Percentiles rank a stretch among this genome's conserved stretches.
Conservation (phyloP, 371 early-diverging fungal species). For the Mucor irregularis region DNA sequence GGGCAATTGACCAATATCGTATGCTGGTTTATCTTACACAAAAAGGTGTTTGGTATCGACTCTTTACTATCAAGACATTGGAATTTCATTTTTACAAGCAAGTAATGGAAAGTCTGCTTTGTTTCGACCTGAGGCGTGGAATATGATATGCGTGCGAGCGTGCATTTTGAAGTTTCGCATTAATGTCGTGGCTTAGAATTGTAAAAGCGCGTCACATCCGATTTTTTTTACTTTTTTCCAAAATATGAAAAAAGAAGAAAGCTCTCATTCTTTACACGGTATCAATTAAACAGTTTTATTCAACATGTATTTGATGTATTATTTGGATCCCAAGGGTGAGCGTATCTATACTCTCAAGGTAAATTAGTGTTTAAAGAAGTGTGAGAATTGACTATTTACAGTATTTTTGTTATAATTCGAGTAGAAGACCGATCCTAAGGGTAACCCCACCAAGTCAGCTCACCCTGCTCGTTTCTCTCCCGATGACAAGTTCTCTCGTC, state of each 20-base stretch:
- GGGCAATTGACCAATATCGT: constrained; percentile 46
- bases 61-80: constrained; percentile 38
- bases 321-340: constrained; percentile 77
- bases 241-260: background rate
- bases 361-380: constrained; percentile 4
- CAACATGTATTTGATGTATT: constrained; percentile 96
- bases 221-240: background rate
- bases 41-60: constrained; percentile 31
- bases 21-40: constrained; percentile 37
- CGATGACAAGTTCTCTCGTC: constrained; percentile 98
- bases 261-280: background rate
- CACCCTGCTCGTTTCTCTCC: constrained; percentile 98
- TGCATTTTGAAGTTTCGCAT: too few relatives aligned
- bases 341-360: constrained; percentile 98
- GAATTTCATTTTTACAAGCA: constrained; percentile 24
- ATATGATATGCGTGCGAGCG: too few relatives aligned
- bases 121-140: too few relatives aligned
- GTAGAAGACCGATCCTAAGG: constrained; percentile 82
- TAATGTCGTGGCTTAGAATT: constrained; percentile 13
- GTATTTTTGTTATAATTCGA: constrained; percentile 1
- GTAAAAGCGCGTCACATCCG: background rate
- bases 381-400: background rate
- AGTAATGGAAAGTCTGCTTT: background rate
- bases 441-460: constrained; percentile 89
- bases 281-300: background rate